phyloP scores from a whole-genome alignment of 2,329 filamentous ascomycete genomes.

The Scedosporium aurantiacum region DNA sequence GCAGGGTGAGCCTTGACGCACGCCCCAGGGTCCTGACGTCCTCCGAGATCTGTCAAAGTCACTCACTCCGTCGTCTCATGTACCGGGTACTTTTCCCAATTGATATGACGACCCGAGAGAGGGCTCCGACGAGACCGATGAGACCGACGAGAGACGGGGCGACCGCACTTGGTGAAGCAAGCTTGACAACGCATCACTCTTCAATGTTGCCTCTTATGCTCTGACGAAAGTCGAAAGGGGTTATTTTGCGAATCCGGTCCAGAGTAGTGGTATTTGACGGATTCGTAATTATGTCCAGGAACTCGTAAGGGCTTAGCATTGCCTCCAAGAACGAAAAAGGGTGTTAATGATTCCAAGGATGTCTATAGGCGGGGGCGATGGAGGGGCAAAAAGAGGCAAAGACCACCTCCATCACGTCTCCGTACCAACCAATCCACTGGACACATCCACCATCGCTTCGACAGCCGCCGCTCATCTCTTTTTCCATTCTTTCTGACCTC shows the following conservation, averaged over 20 bases:
- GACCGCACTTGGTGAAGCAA: neutral
- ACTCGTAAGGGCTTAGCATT: too few species aligned
- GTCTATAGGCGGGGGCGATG: neutral
- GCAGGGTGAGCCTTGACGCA: too few species aligned
- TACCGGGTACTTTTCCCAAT: neutral
- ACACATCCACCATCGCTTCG: neutral
- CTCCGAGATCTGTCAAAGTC: neutral
- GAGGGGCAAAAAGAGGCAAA: neutral
- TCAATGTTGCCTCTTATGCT: neutral
- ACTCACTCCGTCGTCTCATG: neutral
- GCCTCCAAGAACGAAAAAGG: neutral
- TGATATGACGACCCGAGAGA: neutral
- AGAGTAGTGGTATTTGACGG: neutral
- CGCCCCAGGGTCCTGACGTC: too few species aligned
- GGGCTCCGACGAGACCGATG: neutral
- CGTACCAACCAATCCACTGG: neutral
- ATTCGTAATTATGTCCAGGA: neutral
- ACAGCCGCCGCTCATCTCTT: neutral
- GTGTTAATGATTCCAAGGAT: neutral
- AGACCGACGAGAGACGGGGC: neutral
- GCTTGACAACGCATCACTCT: neutral
- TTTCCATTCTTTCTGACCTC: neutral
- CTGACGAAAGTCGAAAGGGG: too few species aligned
- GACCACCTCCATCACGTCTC: neutral
- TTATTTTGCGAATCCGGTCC: too few species aligned